Percentiles rank a stretch among this genome's conserved stretches.
phyloP scores from a whole-genome alignment of 352 stramenopile species.

The Phytophthora uliginosa region DNA sequence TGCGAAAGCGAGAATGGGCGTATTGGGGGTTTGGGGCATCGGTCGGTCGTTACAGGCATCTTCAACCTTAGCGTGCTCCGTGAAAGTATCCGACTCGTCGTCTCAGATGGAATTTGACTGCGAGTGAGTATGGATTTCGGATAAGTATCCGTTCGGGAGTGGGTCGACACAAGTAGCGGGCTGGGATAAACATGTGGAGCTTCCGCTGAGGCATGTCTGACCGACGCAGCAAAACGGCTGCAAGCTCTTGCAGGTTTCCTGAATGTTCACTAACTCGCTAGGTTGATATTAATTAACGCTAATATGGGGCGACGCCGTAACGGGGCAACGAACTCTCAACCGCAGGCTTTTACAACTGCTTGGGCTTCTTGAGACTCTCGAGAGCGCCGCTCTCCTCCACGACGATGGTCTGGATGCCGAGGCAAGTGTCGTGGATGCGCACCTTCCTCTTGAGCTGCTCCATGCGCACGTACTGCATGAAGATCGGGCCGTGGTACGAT shows the following conservation, averaged over 20 bases:
- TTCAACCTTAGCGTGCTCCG: not conserved
- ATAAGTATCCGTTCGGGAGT: not conserved
- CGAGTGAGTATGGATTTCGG: not conserved
- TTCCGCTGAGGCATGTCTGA: not conserved
- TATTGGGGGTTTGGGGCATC: not conserved
- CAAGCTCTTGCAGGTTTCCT: not conserved
- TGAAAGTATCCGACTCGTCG: not conserved
- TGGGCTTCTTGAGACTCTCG: conserved; percentile 38
- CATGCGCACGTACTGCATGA: conserved; percentile 90
- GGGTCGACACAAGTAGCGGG: not conserved
- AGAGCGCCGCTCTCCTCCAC: conserved; percentile 41
- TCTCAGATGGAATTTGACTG: conserved; percentile 6
- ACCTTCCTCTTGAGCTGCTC: conserved; percentile 78
- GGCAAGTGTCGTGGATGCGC: conserved; percentile 52
- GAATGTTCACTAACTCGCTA: not conserved
- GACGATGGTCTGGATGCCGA: conserved; percentile 79
- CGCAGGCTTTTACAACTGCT: conserved; percentile 37
- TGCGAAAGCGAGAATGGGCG: conserved; percentile 12
- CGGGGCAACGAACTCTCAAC: conserved; percentile 1
- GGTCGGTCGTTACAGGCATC: conserved; percentile 11
- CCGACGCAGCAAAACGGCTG: not conserved
- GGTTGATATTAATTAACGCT: conserved; percentile 12
- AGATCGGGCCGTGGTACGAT: conserved; percentile 82
- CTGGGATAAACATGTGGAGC: conserved; percentile 4
- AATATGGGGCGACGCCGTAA: conserved; percentile 7